Conservation (phyloP, 768 basidiomycete species). For the Boletellus sp. region DNA sequence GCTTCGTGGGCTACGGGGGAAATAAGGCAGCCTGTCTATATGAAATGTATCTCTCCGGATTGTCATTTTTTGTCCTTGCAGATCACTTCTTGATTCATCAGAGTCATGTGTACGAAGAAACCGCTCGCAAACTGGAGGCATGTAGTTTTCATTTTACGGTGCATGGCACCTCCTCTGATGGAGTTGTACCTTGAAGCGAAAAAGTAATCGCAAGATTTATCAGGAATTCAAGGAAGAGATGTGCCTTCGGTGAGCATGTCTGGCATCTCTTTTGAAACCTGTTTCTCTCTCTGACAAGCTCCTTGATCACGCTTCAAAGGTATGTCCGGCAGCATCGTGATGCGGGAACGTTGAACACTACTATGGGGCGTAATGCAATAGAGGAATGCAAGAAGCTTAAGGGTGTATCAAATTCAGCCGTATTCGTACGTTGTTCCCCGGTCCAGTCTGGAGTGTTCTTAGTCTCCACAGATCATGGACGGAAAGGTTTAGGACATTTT, state of each 20-base stretch:
- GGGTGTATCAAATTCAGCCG: conserved; percentile 37
- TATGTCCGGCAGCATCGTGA: conserved; percentile 62
- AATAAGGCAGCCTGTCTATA: conserved; percentile 93
- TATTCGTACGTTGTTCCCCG: conserved; percentile 14
- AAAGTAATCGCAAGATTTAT: conserved; percentile 72
- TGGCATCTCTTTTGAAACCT: not conserved
- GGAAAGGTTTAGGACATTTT: conserved; percentile 17
- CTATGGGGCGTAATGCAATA: conserved; percentile 49
- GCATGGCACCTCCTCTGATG: not conserved
- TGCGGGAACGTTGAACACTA: conserved; percentile 46
- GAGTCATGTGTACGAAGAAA: conserved; percentile 78
- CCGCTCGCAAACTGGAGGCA: conserved; percentile 68
- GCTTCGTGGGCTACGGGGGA: conserved; percentile 87
- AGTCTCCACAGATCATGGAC: conserved; percentile 15
- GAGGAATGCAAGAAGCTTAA: conserved; percentile 66
- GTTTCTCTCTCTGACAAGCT: not conserved
- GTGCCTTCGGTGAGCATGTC: conserved; percentile 51
- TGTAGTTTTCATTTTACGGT: not conserved
- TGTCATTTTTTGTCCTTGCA: conserved; percentile 77
- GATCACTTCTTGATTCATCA: conserved; percentile 91
- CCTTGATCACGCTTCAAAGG: conserved; percentile 30
- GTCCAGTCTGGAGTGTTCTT: not conserved
- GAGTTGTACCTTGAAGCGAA: conserved; percentile 43
- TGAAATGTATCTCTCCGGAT: conserved; percentile 85
- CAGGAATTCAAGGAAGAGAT: conserved; percentile 75